Conservation (phyloP, 2,329 filamentous ascomycete genomes). For the Metarhizium humberi region DNA sequence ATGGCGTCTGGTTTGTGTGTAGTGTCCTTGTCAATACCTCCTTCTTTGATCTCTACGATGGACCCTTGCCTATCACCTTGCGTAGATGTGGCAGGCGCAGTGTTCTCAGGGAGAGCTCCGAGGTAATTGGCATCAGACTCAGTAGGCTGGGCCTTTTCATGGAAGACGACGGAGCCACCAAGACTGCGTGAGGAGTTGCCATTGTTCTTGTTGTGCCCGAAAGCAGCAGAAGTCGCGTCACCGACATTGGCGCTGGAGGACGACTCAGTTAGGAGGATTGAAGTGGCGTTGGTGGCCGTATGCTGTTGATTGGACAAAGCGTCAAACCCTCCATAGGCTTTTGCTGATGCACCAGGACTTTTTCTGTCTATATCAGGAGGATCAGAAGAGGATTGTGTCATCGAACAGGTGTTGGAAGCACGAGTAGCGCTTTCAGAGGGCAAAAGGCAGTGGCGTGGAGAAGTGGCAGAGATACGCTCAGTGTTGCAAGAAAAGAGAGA, state of each 20-base stretch:
- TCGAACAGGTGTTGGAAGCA: constrained; percentile 36
- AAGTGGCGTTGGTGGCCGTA: neutral
- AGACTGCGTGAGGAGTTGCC: constrained; percentile 10
- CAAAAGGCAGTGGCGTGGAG: neutral
- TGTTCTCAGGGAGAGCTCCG: constrained; percentile 15
- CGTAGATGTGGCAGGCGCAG: constrained; percentile 33
- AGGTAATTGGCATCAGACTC: constrained; percentile 14
- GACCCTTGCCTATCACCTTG: constrained; percentile 45
- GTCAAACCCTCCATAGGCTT: constrained; percentile 42
- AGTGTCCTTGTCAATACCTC: constrained; percentile 2
- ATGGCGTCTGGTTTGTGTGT: constrained; percentile 18
- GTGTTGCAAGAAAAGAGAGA: neutral
- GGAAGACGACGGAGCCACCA: constrained; percentile 2
- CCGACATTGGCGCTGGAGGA: neutral
- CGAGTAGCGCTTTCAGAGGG: constrained; percentile 3
- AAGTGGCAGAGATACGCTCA: neutral
- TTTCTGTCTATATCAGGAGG: constrained; percentile 45
- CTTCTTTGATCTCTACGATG: constrained; percentile 36
- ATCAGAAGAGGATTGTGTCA: constrained; percentile 51
- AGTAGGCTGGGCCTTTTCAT: constrained; percentile 10
- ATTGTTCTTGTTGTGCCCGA: constrained; percentile 13
- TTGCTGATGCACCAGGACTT: constrained; percentile 44
- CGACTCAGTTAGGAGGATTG: constrained; percentile 5
- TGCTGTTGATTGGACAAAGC: constrained; percentile 24
- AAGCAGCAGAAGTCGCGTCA: neutral